Percentiles rank a stretch among this genome's conserved stretches.
phyloP scores from a whole-genome alignment of 176 grass and related monocot species.

The Carex myosuroides region DNA sequence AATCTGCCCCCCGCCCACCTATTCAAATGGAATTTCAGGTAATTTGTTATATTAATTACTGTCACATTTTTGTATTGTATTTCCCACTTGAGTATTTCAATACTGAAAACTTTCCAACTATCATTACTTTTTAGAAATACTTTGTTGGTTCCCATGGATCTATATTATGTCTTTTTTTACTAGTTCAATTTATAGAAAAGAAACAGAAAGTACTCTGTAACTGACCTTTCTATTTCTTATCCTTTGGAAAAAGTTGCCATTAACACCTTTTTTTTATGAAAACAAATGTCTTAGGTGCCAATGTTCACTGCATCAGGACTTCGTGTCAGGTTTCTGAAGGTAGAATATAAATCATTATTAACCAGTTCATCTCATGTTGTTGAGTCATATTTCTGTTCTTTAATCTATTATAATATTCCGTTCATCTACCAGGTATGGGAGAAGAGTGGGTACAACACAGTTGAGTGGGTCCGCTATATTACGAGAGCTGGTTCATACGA shows the following conservation, averaged over 20 bases:
- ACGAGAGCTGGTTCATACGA: conserved; percentile 96
- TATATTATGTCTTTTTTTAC: neutral
- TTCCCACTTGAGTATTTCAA: neutral
- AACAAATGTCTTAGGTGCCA: conserved; percentile 54
- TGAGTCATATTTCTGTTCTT: neutral
- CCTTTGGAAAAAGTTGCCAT: neutral
- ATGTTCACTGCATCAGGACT: conserved; percentile 99
- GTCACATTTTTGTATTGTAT: neutral
- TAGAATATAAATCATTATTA: conserved; percentile 1
- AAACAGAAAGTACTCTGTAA: neutral
- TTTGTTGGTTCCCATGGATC: neutral
- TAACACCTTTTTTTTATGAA: neutral
- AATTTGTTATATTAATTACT: neutral
- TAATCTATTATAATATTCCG: neutral
- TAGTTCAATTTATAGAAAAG: neutral
- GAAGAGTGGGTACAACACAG: conserved; percentile 98
- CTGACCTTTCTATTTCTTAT: neutral
- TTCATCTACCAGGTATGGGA: conserved; percentile 82
- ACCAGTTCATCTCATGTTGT: neutral
- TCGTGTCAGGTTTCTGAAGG: conserved; percentile 96
- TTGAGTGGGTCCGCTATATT: conserved; percentile 99
- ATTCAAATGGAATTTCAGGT: conserved; percentile 99
- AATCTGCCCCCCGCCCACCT: conserved; percentile 77
- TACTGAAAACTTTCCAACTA: neutral
- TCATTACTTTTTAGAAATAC: too few species aligned